These are phyloP conservation scores for Parascedosporium putredinis DNA, from an alignment of 2,329 filamentous ascomycete species.

Conservation along the genomic window DNA sequence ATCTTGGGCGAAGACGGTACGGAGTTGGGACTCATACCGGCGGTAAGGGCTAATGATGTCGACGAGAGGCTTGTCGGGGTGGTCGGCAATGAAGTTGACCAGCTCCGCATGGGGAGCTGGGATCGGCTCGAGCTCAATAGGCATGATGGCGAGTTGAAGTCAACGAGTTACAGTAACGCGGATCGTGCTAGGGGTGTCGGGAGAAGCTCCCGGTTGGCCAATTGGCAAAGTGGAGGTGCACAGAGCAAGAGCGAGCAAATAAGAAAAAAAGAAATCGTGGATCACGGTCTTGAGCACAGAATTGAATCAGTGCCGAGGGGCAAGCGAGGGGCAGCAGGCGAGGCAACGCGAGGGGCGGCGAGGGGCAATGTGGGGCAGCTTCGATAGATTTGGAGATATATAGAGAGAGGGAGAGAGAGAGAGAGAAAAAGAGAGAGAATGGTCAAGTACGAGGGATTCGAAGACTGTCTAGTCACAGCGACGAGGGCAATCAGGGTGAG, in stretches of 20 bases:
- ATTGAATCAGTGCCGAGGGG: too few relatives aligned
- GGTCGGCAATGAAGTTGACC: constrained; percentile 41
- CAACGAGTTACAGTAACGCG: not conserved
- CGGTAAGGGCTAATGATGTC: constrained; percentile 57
- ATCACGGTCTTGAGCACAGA: too few relatives aligned
- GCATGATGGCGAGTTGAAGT: constrained; percentile 20
- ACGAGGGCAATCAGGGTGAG: not conserved
- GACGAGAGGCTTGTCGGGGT: constrained; percentile 40
- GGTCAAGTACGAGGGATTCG: too few relatives aligned
- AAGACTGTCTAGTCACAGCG: too few relatives aligned
- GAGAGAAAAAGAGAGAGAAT: not conserved
- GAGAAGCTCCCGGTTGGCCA: not conserved
- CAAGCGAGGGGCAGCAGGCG: not conserved
- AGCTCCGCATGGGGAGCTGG: constrained; percentile 35
- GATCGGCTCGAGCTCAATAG: constrained; percentile 30
- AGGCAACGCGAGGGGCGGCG: not conserved
- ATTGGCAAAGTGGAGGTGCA: not conserved
- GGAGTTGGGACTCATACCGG: constrained; percentile 54
- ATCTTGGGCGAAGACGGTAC: constrained; percentile 59
- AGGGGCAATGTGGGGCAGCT: not conserved
- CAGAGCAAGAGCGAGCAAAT: too few relatives aligned
- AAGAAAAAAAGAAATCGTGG: not conserved
- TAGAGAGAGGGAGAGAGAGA: not conserved
- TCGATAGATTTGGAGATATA: too few relatives aligned
- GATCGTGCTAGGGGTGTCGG: not conserved